Base-by-base conservation (phyloP, 176 grass and related monocot genomes). In the Eremochloa ophiuroides region DNA sequence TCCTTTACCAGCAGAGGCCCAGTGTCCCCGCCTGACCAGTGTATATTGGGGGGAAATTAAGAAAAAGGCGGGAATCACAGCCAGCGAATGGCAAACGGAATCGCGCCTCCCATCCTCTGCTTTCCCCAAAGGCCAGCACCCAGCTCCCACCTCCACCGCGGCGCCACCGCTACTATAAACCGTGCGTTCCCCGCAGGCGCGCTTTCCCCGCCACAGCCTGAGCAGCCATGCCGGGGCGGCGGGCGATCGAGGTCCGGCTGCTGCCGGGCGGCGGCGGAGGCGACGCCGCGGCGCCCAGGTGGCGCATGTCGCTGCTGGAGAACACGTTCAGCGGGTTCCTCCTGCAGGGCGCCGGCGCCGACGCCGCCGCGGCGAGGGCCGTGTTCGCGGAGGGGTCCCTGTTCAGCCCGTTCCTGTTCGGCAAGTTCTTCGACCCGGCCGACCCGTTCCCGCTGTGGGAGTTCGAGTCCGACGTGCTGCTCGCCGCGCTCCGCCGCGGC, bases 381-480 rank as follows among this genome's bases (percentile, higher is more conserved):
- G 90, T 95, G 41, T 98, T 98, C 63, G 84, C 71, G 6, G 96
- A 98, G 26, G 95, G 90, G 3, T 95, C 93, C 2, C 86, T 95
- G 11, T 91, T 95, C 82, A 93, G 93, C 82, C 96, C 90, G 7
- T 83, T 88, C 80, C 78, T 98, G 29, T 95, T 95, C 37, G 96
- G 93, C 72, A 98, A 95, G 20, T 98, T 98, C 90, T 98, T 98
- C 48, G 93, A 98, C 85, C 96, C 96, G 17, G 92, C 88, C 26
- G 93, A 98, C 65, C 88, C 92, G 4, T 98, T 98, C 71, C 95
- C 96, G 20, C 71, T 98, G n/a, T 98, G 93, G 96, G 96, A 98
- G 37, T 88, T 98, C 30, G 93, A 98, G 48, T 69, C 90, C 2
- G 96, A 95, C 16, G 86, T 73, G 66, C 67, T 98, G 4, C 93